Percentiles rank a stretch among this genome's conserved stretches.
Conservation (phyloP, 148 eudicot genomes). For the Persicaria maculosa region DNA sequence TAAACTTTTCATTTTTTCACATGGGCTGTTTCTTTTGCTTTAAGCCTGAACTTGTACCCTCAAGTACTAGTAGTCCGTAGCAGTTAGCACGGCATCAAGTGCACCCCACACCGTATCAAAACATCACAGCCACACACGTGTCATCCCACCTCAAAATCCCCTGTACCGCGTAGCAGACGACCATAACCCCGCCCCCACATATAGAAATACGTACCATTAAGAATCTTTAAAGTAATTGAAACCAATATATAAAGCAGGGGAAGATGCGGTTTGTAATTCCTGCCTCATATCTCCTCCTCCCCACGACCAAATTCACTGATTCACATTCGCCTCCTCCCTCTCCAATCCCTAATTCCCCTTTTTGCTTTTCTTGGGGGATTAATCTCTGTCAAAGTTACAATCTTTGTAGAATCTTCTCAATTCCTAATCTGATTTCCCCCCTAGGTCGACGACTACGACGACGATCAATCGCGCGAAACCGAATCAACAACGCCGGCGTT, state of each 20-base stretch:
- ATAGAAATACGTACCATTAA: neutral
- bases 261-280: neutral
- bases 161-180: neutral
- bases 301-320: slow-evolving; percentile 5
- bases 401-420: neutral
- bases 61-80: slow-evolving; percentile 6
- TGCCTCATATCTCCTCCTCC: neutral
- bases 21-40: too few species aligned
- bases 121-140: slow-evolving; percentile 9
- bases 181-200: neutral
- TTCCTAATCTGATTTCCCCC: neutral
- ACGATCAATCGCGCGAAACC: too few species aligned
- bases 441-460: too few species aligned
- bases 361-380: neutral
- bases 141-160: neutral
- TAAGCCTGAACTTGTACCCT: too few species aligned
- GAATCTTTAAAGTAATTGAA: neutral
- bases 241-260: neutral
- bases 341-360: neutral
- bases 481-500: too few species aligned
- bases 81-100: neutral
- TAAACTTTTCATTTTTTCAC: too few species aligned
- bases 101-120: neutral
- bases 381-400: neutral
- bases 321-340: neutral